Evolutionary conservation across 2,329 filamentous ascomycete genomes (phyloP), one percentile per base, ranked within the genome.

Genomic region (Pestalotiopsis sp.): DNA sequence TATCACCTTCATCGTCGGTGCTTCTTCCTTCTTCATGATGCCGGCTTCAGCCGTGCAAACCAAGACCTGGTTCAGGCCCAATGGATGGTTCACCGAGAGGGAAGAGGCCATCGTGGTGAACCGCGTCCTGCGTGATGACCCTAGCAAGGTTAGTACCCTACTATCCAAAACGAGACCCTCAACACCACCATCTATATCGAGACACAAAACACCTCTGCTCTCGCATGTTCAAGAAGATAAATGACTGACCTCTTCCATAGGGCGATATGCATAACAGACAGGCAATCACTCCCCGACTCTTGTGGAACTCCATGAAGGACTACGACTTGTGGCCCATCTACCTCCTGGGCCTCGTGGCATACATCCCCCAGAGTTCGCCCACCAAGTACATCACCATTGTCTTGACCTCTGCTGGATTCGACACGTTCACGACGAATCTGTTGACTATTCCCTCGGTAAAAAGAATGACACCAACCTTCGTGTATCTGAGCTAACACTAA

Each of bases 51-150:
- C 80, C 0, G 81, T 82, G 1, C 82, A 86, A 72, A 87, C 84
- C 0, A 84, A 84, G 70, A 81, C 80, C 2, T 85, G 82, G 82
- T 85, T 85, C 71, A 80, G 83, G 0, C 82, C 80, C 0, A 84
- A 83, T 9, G 82, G 85, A 2, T 90, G 88, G 88, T 90, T 90
- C 75, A 85, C 76, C 1, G 86, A 89, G 65, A 84, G 84, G 17
- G 87, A 90, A 73, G 82, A 87, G 49, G 77, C 80, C 31, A 90
- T 90, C 62, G 82, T 90, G 1, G 87, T 90, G 7, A 90, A 90
- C 71, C 82, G 89, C 2, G 77, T 83, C 5, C 76, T 83, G 23
- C 83, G 88, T 6, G 88, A 91, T 68, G 88, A 89, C 70, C 87
- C 87, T 3, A 82, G 83, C 27, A 88, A 88, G 31, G 31, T 36